Conservation (phyloP, 192 early-diverging fungal species). For the Coemansia interrupta region DNA sequence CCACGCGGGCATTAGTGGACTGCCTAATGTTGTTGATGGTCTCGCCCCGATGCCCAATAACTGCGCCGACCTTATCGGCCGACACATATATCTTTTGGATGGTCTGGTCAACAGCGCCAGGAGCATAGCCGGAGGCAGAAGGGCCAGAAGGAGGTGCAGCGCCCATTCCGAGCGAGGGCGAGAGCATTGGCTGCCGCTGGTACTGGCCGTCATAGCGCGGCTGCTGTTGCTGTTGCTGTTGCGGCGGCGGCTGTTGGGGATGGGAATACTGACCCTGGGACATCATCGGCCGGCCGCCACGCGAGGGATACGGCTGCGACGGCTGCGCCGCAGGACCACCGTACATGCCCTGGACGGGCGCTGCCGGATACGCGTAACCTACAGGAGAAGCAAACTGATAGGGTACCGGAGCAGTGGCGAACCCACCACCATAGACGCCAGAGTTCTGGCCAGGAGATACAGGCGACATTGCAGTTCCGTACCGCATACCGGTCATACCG, state of each 20-base stretch:
- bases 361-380: slow-evolving; percentile 29
- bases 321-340: slow-evolving; percentile 17
- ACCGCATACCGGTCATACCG: slow-evolving; percentile 15
- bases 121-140: slow-evolving; percentile 7
- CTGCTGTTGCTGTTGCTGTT: slow-evolving; percentile 4
- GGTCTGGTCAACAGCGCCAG: slow-evolving; percentile 25
- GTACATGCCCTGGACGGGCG: slow-evolving; percentile 28
- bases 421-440: slow-evolving; percentile 22
- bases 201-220: not conserved
- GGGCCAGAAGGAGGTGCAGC: not conserved
- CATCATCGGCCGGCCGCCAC: slow-evolving; percentile 19
- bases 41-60: slow-evolving; percentile 52
- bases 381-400: slow-evolving; percentile 34
- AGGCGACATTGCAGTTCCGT: slow-evolving; percentile 13
- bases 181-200: slow-evolving; percentile 2
- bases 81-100: slow-evolving; percentile 53
- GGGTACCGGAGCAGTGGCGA: slow-evolving; percentile 15
- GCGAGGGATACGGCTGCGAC: slow-evolving; percentile 15
- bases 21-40: slow-evolving; percentile 47
- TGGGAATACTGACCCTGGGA: slow-evolving; percentile 4
- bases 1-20: slow-evolving; percentile 39
- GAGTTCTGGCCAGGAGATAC: slow-evolving; percentile 9
- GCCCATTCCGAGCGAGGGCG: slow-evolving; percentile 19
- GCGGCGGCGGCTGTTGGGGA: slow-evolving; percentile 1
- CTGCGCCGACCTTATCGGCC: slow-evolving; percentile 40